These are phyloP conservation scores for Phlegmacium glaucopus DNA, from an alignment of 768 basidiomycete species.

Conservation along the genomic window DNA sequence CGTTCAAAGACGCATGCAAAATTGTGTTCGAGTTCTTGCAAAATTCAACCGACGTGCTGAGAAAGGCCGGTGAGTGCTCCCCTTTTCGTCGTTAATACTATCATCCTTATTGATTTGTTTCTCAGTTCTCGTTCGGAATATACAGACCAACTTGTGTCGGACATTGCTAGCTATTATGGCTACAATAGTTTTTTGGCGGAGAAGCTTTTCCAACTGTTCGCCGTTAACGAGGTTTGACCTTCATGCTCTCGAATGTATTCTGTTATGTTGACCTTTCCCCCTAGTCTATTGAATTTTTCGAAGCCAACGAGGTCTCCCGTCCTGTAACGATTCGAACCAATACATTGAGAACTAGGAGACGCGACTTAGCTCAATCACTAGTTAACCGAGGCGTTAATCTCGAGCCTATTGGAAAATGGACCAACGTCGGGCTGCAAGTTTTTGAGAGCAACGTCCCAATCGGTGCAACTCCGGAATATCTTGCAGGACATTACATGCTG, in stretches of 20 bases:
- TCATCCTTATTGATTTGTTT: constrained; percentile 4
- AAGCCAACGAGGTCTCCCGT: constrained; percentile 92
- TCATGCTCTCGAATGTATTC: constrained; percentile 1
- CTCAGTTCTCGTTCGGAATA: constrained; percentile 86
- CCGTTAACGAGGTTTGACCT: constrained; percentile 76
- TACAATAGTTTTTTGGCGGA: constrained; percentile 95
- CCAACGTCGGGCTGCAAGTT: constrained; percentile 97
- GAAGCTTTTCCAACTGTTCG: constrained; percentile 92
- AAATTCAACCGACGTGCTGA: constrained; percentile 70
- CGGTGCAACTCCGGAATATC: constrained; percentile 97
- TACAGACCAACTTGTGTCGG: constrained; percentile 78
- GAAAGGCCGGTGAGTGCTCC: constrained; percentile 56
- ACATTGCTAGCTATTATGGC: constrained; percentile 95
- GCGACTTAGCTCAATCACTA: constrained; percentile 90
- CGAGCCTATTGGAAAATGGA: constrained; percentile 99
- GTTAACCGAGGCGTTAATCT: constrained; percentile 96
- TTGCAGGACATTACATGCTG: constrained; percentile 99
- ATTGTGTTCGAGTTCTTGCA: constrained; percentile 67
- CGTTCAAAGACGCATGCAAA: constrained; percentile 77
- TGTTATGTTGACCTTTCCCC: constrained; percentile 4
- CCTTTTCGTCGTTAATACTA: constrained; percentile 6
- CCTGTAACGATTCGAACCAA: constrained; percentile 99
- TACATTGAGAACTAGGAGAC: constrained; percentile 87
- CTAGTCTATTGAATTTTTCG: constrained; percentile 97
- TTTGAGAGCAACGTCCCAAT: constrained; percentile 96